A percentile compares a stretch with the other conserved stretches of the same genome.
phyloP scores from a whole-genome alignment of 805 yeast species.

The Starmerella powellii region DNA sequence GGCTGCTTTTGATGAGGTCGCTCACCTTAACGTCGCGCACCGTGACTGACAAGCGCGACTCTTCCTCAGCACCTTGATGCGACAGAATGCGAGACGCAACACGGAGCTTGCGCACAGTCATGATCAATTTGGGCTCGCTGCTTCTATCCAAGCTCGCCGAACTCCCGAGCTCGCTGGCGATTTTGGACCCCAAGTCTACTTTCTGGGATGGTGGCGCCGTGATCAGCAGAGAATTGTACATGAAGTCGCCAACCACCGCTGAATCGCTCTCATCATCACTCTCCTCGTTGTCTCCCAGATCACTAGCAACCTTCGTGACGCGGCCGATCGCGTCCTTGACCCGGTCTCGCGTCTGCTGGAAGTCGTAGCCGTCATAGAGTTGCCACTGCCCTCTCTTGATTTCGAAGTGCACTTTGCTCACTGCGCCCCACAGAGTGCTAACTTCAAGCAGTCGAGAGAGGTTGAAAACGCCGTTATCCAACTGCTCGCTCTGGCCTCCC shows the following conservation, averaged over 20 bases:
- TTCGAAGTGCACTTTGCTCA: constrained; percentile 1
- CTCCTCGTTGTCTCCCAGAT: constrained; percentile 20
- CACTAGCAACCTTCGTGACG: constrained; percentile 35
- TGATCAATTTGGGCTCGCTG: constrained; percentile 22
- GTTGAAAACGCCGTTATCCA: too few species aligned
- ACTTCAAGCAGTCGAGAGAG: too few species aligned
- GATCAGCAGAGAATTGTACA: constrained; percentile 72
- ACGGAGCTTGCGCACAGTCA: constrained; percentile 21
- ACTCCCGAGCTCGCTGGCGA: constrained; percentile 40
- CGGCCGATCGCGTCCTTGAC: constrained; percentile 54
- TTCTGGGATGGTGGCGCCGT: constrained; percentile 28
- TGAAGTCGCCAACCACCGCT: constrained; percentile 42
- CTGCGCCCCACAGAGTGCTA: too few species aligned
- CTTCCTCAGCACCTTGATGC: neutral
- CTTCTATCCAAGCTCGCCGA: constrained; percentile 10
- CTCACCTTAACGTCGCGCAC: constrained; percentile 8
- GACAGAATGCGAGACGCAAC: neutral
- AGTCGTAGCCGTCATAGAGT: constrained; percentile 84
- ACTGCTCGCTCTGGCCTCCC: neutral
- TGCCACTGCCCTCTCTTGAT: constrained; percentile 27
- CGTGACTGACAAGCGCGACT: neutral
- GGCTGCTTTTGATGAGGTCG: constrained; percentile 11
- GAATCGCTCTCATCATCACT: constrained; percentile 8
- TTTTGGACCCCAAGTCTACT: constrained; percentile 35
- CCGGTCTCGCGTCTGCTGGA: constrained; percentile 62